Conservation (phyloP, 2,329 filamentous ascomycete species). For the Exserohilum rostratum region DNA sequence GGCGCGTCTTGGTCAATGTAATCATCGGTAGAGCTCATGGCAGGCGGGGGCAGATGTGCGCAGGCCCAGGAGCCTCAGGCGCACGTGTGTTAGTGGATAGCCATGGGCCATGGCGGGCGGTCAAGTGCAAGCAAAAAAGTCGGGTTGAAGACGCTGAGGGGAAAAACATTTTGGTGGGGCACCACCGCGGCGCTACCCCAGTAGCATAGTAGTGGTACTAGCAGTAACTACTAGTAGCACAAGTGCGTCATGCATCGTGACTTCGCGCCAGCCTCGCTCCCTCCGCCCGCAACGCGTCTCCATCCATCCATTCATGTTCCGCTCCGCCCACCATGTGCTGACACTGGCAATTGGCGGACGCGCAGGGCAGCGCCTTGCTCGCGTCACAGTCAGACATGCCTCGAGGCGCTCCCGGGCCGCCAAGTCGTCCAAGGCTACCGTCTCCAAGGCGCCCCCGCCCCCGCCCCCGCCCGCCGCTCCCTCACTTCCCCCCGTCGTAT, state of each 20-base stretch:
- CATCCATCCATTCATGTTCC: too few species aligned
- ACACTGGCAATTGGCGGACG: slow-evolving; percentile 31
- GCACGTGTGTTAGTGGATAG: neutral
- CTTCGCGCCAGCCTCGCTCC: slow-evolving; percentile 29
- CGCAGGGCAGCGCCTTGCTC: slow-evolving; percentile 12
- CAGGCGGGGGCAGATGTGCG: neutral
- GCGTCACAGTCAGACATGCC: slow-evolving; percentile 20
- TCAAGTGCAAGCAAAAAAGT: slow-evolving; percentile 8
- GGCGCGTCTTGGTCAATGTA: slow-evolving; percentile 6
- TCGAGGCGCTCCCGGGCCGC: slow-evolving; percentile 16
- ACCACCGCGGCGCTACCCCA: slow-evolving; percentile 14
- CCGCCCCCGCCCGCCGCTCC: slow-evolving; percentile 23
- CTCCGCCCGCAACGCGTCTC: slow-evolving; percentile 15
- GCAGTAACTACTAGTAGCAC: too few species aligned
- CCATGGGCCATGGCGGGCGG: slow-evolving; percentile 18
- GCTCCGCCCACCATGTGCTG: slow-evolving; percentile 39
- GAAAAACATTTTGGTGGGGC: slow-evolving; percentile 10
- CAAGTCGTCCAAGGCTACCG: neutral
- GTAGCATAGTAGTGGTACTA: too few species aligned
- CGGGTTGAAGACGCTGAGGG: slow-evolving; percentile 1
- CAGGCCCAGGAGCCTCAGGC: neutral
- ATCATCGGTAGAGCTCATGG: slow-evolving; percentile 28
- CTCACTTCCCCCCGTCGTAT: slow-evolving; percentile 55
- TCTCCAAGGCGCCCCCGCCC: slow-evolving; percentile 11
- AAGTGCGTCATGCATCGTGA: slow-evolving; percentile 26